These are phyloP conservation scores for Rhodomyrtus psidioides DNA, from an alignment of 441 rosid genomes.

Conservation along the genomic window DNA sequence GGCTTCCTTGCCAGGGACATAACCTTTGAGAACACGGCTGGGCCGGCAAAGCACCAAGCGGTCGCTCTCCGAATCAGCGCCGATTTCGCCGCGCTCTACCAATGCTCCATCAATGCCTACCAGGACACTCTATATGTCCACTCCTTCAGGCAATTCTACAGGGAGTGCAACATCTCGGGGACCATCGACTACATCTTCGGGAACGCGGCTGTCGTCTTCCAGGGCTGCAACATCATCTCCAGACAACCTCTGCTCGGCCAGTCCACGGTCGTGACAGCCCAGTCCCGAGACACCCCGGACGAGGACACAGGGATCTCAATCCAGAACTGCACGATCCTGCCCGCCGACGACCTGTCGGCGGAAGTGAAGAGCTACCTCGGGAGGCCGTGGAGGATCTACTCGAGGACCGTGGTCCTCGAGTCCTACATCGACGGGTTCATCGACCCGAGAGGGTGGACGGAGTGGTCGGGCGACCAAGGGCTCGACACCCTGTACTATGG, in stretches of 20 bases:
- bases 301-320: constrained; percentile 82
- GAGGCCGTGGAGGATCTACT: constrained; percentile 61
- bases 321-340: constrained; percentile 61
- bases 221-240: constrained; percentile 57
- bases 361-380: constrained; percentile 56
- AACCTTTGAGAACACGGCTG: constrained; percentile 63
- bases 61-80: constrained; percentile 73
- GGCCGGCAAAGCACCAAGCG: constrained; percentile 69
- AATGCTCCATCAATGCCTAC: constrained; percentile 49
- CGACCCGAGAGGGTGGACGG: constrained; percentile 52
- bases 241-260: constrained; percentile 60
- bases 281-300: constrained; percentile 50
- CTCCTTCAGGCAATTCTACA: constrained; percentile 77
- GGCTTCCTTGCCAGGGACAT: constrained; percentile 79
- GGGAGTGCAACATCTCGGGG: constrained; percentile 74
- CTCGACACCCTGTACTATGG: constrained; percentile 61
- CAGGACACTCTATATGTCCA: constrained; percentile 74
- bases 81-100: constrained; percentile 56
- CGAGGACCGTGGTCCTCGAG: constrained; percentile 54
- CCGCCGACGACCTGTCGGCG: constrained; percentile 37
- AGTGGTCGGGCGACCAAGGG: constrained; percentile 39
- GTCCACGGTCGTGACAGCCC: constrained; percentile 70
- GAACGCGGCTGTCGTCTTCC: constrained; percentile 70
- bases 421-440: constrained; percentile 71
- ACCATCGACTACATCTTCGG: constrained; percentile 81